A percentile compares a stretch with the other conserved stretches of the same genome.
phyloP scores from a whole-genome alignment of 2,329 filamentous ascomycete species.

The Cladophialophora bantiana region DNA sequence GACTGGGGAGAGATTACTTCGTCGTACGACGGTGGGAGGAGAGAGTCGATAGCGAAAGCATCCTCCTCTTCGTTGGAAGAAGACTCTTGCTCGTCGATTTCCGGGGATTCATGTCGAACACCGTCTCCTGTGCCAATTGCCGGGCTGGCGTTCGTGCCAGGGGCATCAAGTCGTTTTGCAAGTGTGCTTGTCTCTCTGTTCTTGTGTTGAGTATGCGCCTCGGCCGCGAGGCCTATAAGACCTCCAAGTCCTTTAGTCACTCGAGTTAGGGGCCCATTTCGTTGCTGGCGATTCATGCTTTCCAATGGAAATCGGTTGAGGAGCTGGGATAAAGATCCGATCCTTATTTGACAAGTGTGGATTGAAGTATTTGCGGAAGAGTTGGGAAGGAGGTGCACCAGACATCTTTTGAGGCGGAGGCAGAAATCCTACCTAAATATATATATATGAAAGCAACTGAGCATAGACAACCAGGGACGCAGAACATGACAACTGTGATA shows the following conservation, averaged over 20 bases:
- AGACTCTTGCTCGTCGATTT: neutral
- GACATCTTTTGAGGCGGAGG: neutral
- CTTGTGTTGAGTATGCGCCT: slow-evolving; percentile 11
- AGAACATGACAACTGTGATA: neutral
- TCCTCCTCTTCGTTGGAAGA: neutral
- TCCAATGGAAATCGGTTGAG: neutral
- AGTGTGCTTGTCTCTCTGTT: neutral
- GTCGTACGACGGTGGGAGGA: slow-evolving; percentile 1
- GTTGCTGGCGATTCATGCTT: neutral
- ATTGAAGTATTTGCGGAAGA: neutral
- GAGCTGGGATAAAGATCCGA: neutral
- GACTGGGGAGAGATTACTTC: neutral
- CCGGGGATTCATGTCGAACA: neutral
- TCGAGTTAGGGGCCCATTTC: neutral
- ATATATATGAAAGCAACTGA: neutral
- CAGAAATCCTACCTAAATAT: neutral
- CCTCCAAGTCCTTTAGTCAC: neutral
- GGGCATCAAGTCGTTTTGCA: neutral
- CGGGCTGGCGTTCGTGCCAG: neutral
- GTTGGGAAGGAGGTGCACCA: neutral
- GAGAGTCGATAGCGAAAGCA: neutral
- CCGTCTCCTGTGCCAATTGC: neutral
- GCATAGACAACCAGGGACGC: neutral
- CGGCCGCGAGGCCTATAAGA: slow-evolving; percentile 10
- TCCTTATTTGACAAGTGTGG: neutral